Base-by-base conservation (phyloP, 805 yeast genomes). In the Candida odintsovae region DNA sequence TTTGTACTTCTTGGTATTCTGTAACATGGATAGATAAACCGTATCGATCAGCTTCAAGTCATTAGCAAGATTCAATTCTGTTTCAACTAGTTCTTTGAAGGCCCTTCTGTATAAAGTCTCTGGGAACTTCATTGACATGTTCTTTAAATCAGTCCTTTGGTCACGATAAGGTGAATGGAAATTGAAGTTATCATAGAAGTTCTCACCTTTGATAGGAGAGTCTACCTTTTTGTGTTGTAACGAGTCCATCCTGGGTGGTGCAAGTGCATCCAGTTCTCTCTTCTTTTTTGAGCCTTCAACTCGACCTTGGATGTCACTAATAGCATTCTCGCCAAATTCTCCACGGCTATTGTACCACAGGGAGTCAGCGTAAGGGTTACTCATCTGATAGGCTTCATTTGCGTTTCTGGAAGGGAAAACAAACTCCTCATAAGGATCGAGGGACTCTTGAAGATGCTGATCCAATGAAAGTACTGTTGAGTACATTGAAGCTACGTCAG, bases 341-440 rank as follows among this genome's bases (percentile, higher is more conserved):
- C 64, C 66, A 3, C 69, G 64, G 21, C 73, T 55, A 9, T 65
- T 54, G 42, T 57, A 62, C 77, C 77, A 73, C 15, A 72, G 50
- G 1, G 76, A 71, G 37, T 63, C 59, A 0, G 76, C 64, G 53
- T 73, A 73, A 0, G 77, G 77, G 44, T 73, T 73, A 1, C 18
- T 9, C 2, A 31, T 19, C 15, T 49, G 43, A 37, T 50, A 52
- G 19, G 37, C 44, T 16, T 38, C 42, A 3, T 64, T 49, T 5
- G 58, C 48, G 36, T 54, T 48, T 16, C 51, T 54, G 4, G n/a
- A 28, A 3, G 31, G 31, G 31, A 28, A 28, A 3, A 8, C 13
- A 11, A 12, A 28, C 6, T 12, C 31, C 13, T 28, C 13, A 7
- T 28, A 13, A 28, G n/a, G 11, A 28, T 28, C 31, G 6, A 28